Evolutionary conservation across 2,329 filamentous ascomycete genomes (phyloP).

Genomic region (Tolypocladium ophioglossoides): DNA sequence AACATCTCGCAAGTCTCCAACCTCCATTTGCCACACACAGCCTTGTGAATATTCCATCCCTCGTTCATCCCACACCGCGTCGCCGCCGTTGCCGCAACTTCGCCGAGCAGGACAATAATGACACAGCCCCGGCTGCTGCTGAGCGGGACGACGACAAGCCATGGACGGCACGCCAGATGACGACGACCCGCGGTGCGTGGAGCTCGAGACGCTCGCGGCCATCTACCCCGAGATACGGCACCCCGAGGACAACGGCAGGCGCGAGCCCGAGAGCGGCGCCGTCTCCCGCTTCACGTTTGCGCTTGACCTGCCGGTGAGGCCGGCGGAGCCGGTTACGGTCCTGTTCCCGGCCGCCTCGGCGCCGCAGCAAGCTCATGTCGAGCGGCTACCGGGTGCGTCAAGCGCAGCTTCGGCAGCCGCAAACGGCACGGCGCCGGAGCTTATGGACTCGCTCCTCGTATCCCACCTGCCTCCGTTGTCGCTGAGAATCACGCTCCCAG

Average conservation of each 20-base stretch:
- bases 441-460: conserved; percentile 36
- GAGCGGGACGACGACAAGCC: conserved; percentile 4
- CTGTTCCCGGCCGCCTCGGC: conserved; percentile 39
- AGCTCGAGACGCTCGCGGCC: conserved; percentile 50
- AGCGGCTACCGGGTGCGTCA: background rate
- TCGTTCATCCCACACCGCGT: background rate
- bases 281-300: conserved; percentile 34
- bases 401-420: background rate
- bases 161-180: conserved; percentile 37
- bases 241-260: conserved; percentile 9
- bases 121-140: background rate
- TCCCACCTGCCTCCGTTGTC: conserved; percentile 48
- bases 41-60: background rate
- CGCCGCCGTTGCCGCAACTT: background rate
- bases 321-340: conserved; percentile 43
- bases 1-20: background rate
- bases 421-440: conserved; percentile 8
- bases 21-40: background rate
- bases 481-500: conserved; percentile 42
- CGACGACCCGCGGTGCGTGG: conserved; percentile 44
- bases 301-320: conserved; percentile 47
- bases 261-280: conserved; percentile 14
- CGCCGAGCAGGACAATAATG: conserved; percentile 1
- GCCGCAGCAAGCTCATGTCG: background rate
- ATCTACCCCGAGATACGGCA: conserved; percentile 57